Conservation (phyloP, 495 filamentous ascomycete genomes). For the Xylaria palmicola region DNA sequence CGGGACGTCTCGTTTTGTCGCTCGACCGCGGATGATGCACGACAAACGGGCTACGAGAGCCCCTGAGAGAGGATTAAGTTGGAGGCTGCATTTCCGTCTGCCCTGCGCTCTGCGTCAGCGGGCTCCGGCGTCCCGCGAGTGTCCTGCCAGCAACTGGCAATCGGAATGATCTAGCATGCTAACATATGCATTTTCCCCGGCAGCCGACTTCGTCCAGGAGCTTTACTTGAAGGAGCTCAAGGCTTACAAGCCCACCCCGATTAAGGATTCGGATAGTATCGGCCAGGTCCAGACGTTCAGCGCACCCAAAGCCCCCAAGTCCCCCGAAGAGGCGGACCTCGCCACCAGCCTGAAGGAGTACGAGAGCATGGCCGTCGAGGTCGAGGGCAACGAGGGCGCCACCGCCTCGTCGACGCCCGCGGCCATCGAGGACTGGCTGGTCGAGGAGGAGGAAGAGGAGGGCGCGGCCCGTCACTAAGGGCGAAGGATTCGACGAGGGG, state of each 20-base stretch:
- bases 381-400: slow-evolving; percentile 75
- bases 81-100: neutral
- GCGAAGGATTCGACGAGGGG: neutral
- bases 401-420: slow-evolving; percentile 34
- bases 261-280: slow-evolving; percentile 84
- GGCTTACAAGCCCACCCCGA: slow-evolving; percentile 78
- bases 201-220: slow-evolving; percentile 94
- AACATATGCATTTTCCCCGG: neutral
- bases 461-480: slow-evolving; percentile 37
- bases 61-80: neutral
- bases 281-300: slow-evolving; percentile 89
- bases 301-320: slow-evolving; percentile 72
- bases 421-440: slow-evolving; percentile 50
- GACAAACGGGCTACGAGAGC: too few relatives aligned
- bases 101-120: neutral
- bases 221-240: slow-evolving; percentile 94
- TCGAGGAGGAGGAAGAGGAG: slow-evolving; percentile 50
- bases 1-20: too few relatives aligned
- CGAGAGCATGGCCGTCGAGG: slow-evolving; percentile 87
- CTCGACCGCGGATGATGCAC: too few relatives aligned
- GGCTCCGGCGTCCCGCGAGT: neutral
- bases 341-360: slow-evolving; percentile 88
- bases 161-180: neutral
- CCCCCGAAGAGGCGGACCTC: slow-evolving; percentile 89
- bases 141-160: neutral